Conservation (phyloP, 2,329 filamentous ascomycete species). For the Davidsoniella virescens region DNA sequence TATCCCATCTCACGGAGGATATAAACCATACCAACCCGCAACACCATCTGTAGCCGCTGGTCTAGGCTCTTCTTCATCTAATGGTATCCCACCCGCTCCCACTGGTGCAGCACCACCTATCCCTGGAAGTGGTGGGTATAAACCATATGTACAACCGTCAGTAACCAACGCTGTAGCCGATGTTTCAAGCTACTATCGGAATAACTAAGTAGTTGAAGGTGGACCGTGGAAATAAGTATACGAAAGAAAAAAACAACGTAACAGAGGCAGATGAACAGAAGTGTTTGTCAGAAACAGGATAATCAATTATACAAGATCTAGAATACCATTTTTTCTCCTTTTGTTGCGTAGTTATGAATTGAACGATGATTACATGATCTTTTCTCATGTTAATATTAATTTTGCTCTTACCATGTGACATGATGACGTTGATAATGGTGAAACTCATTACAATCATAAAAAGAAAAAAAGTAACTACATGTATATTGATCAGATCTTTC, state of each 20-base stretch:
- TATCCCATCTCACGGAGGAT: background rate
- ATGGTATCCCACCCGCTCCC: conserved; percentile 24
- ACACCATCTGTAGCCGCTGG: conserved; percentile 14
- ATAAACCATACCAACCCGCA: conserved; percentile 7
- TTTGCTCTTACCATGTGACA: no score
- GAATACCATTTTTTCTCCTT: no score
- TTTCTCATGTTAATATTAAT: no score
- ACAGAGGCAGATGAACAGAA: background rate
- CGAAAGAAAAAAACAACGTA: background rate
- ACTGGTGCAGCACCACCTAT: conserved; percentile 20
- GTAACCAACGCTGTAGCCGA: conserved; percentile 31
- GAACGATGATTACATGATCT: no score
- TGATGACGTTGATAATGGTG: no score
- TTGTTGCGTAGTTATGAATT: no score
- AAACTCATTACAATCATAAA: no score
- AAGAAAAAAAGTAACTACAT: no score
- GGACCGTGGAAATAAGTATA: background rate
- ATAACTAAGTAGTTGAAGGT: background rate
- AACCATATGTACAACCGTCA: conserved; percentile 38
- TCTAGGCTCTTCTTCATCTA: conserved; percentile 19
- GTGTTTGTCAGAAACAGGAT: background rate
- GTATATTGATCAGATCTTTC: no score
- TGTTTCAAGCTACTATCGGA: conserved; percentile 39
- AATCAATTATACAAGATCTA: no score
- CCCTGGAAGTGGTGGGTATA: conserved; percentile 29